Conservation (phyloP, 441 rosid genomes). For the Aleurites moluccanus region DNA sequence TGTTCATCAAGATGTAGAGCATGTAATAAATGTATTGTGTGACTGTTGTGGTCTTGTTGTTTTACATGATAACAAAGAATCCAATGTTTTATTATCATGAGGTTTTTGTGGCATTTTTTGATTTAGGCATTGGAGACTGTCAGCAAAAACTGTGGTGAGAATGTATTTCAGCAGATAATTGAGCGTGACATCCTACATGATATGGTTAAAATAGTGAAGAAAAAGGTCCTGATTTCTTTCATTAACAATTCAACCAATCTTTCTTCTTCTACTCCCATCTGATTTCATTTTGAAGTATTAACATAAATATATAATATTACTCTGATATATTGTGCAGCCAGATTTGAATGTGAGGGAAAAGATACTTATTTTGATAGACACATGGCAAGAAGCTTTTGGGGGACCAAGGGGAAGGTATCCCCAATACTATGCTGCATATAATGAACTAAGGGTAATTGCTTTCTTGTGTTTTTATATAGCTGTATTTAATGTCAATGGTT, state of each 20-base stretch:
- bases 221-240: conserved; percentile 56
- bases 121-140: conserved; percentile 86
- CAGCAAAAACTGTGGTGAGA: conserved; percentile 93
- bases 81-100: not conserved
- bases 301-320: conserved; percentile 9
- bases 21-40: not conserved
- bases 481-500: not conserved
- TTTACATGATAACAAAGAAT: conserved; percentile 1
- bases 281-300: not conserved
- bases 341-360: conserved; percentile 89
- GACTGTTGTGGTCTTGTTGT: not conserved
- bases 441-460: conserved; percentile 75
- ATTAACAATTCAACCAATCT: conserved; percentile 11
- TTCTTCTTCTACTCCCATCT: conserved; percentile 20
- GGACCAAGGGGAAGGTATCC: conserved; percentile 84
- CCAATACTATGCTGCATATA: conserved; percentile 81
- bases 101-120: conserved; percentile 23
- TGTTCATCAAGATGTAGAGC: not conserved
- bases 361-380: conserved; percentile 82
- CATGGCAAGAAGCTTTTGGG: conserved; percentile 99
- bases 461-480: conserved; percentile 4
- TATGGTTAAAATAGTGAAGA: conserved; percentile 96
- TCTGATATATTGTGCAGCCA: conserved; percentile 57
- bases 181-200: conserved; percentile 94
- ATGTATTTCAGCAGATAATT: conserved; percentile 77